Percentiles rank a stretch among this genome's conserved stretches.
Conservation (phyloP, 805 yeast species). For the Ogataea minuta region DNA sequence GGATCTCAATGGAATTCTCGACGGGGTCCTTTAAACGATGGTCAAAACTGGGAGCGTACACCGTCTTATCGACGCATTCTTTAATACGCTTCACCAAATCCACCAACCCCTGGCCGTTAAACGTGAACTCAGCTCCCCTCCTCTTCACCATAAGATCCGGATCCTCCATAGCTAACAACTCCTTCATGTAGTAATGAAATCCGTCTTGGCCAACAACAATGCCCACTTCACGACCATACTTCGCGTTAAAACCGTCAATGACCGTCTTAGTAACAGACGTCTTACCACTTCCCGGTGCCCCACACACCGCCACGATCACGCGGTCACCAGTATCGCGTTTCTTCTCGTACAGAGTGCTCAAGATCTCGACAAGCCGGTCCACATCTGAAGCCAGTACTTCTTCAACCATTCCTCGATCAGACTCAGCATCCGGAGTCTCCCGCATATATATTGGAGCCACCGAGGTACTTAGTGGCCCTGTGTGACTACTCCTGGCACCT, state of each 20-base stretch:
- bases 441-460: not conserved
- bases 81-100: slow-evolving; percentile 19
- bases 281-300: slow-evolving; percentile 16
- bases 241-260: slow-evolving; percentile 2
- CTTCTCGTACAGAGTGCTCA: slow-evolving; percentile 2
- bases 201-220: slow-evolving; percentile 25
- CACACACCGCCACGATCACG: slow-evolving; percentile 12
- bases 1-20: slow-evolving; percentile 34
- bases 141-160: slow-evolving; percentile 39
- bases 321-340: slow-evolving; percentile 1
- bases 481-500: slow-evolving; percentile 2
- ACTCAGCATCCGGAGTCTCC: not conserved
- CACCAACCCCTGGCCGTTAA: slow-evolving; percentile 34
- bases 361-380: slow-evolving; percentile 1
- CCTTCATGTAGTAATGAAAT: slow-evolving; percentile 43
- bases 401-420: slow-evolving; percentile 1
- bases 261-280: slow-evolving; percentile 6
- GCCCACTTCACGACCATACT: slow-evolving; percentile 5
- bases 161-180: slow-evolving; percentile 28
- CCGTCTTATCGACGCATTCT: slow-evolving; percentile 1
- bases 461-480: slow-evolving; percentile 3
- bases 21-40: slow-evolving; percentile 42
- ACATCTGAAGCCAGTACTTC: slow-evolving; percentile 5
- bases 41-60: slow-evolving; percentile 37
- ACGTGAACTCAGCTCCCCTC: slow-evolving; percentile 50